Evolutionary conservation across 192 early-diverging fungal genomes (phyloP), one percentile per base, ranked within the genome.

Genomic region (Kickxella alabastrina): DNA sequence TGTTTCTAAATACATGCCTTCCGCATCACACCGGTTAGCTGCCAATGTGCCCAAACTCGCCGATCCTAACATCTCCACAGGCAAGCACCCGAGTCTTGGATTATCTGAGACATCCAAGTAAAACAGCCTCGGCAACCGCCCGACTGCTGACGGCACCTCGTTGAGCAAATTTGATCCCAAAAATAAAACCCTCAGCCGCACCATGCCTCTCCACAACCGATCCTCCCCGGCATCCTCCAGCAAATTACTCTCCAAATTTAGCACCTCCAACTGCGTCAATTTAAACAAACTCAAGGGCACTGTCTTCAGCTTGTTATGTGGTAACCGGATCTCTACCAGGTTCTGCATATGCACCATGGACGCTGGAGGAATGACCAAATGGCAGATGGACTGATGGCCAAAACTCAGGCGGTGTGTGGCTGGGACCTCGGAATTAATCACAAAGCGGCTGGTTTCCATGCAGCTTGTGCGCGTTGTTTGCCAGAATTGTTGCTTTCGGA

Each of bases 101-200:
- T 70, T 70, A 17, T 76, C 67, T 8, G 66, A 76, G 3, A 69
- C 67, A 27, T 70, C 67, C 1, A 61, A 25, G 27, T 66, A 76
- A n/a, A 76, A 70, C 31, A 76, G 54, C n/a, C 46, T 45, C 9
- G 49, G 53, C 54, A 76, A 50, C 12, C 40, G 54, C 8, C 62
- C 73, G 2, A 76, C 42, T 14, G 57, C 56, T 22, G 49, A 52
- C 22, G 73, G 67, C 52, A 76, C 27, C 21, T 36, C 34, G 14
- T 27, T 28, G 34, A 76, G 62, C 53, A 22, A 15, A 29, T 76
- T 76, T 5, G 36, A 57, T 0, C 57, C 62, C 23, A 76, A 44
- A 22, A 65, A 70, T 57, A 68, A 41, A 1, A 76, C 67, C 1
- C 73, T 52, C 57, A 76, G 18, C 10, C 52, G 49, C 10, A 24